These are phyloP conservation scores for Alternaria brassicicola DNA, from an alignment of 2,329 filamentous ascomycete genomes.

Conservation along the genomic window DNA sequence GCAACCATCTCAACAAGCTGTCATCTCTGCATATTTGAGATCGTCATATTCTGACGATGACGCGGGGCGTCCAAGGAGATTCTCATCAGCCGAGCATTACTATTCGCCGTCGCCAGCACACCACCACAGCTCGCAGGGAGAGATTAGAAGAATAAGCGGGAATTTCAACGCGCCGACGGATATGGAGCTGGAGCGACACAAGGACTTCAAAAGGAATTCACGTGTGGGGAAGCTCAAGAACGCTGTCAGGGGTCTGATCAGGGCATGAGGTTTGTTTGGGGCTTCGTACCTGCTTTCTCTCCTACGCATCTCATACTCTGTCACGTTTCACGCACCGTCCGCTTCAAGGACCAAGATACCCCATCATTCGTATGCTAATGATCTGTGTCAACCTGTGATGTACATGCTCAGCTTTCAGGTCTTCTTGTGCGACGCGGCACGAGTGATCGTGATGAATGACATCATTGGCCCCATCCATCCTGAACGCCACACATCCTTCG, in stretches of 20 bases:
- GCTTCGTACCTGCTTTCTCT: constrained; percentile 4
- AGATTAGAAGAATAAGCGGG: constrained; percentile 28
- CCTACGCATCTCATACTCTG: not conserved
- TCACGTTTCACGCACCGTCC: constrained; percentile 8
- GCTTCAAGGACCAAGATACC: constrained; percentile 10
- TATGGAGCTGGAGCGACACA: constrained; percentile 29
- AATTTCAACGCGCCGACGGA: constrained; percentile 39
- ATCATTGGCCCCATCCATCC: constrained; percentile 18
- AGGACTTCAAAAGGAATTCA: constrained; percentile 14
- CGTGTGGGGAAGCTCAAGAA: constrained; percentile 22
- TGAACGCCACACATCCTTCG: constrained; percentile 13
- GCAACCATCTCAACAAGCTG: constrained; percentile 5
- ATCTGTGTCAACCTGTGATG: constrained; percentile 5
- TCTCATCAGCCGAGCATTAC: constrained; percentile 14
- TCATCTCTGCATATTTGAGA: constrained; percentile 10
- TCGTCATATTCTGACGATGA: constrained; percentile 14
- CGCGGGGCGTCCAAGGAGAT: constrained; percentile 7
- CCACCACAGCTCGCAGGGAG: constrained; percentile 12
- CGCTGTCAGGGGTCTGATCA: constrained; percentile 21
- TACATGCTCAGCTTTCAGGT: constrained; percentile 5
- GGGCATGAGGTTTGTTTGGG: constrained; percentile 10
- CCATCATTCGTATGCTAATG: not conserved
- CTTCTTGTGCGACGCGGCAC: constrained; percentile 12
- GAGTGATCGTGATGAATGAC: constrained; percentile 20
- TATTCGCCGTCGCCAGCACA: constrained; percentile 8